These are phyloP conservation scores for Plantago elongata DNA, from an alignment of 257 asterid species.

Conservation along the genomic window DNA sequence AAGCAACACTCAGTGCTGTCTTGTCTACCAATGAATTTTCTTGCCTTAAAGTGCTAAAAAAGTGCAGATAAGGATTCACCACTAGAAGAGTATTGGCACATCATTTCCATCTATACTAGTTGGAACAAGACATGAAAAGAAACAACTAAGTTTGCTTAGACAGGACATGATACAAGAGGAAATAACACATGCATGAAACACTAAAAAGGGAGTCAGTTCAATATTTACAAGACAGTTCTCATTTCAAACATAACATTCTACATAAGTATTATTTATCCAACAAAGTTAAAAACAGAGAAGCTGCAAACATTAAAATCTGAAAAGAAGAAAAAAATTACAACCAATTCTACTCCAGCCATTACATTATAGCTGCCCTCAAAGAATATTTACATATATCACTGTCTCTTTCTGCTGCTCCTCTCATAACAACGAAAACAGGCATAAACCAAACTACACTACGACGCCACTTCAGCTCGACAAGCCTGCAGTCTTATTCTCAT, in stretches of 20 bases:
- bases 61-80: no score
- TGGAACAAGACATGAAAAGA: neutral
- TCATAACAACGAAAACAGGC: constrained; percentile 16
- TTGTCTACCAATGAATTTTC: no score
- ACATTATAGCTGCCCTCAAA: constrained; percentile 36
- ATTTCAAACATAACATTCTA: constrained; percentile 21
- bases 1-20: no score
- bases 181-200: neutral
- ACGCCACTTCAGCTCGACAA: constrained; percentile 26
- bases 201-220: neutral
- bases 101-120: no score
- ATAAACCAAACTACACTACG: constrained; percentile 37
- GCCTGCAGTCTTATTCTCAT: constrained; percentile 32
- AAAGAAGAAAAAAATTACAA: constrained; percentile 24
- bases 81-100: no score
- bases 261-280: constrained; percentile 69
- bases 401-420: constrained; percentile 24
- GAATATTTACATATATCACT: constrained; percentile 50
- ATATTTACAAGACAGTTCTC: constrained; percentile 32
- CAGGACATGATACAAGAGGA: neutral
- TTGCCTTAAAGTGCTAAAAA: no score
- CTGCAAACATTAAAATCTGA: constrained; percentile 11
- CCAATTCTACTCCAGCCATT: constrained; percentile 29
- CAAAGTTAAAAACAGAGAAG: constrained; percentile 33
- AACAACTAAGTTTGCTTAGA: neutral